A percentile compares a stretch with the other conserved stretches of the same genome.
Evolutionary conservation across 2,329 filamentous ascomycete genomes (phyloP).

Genomic region (Alternaria sp.): DNA sequence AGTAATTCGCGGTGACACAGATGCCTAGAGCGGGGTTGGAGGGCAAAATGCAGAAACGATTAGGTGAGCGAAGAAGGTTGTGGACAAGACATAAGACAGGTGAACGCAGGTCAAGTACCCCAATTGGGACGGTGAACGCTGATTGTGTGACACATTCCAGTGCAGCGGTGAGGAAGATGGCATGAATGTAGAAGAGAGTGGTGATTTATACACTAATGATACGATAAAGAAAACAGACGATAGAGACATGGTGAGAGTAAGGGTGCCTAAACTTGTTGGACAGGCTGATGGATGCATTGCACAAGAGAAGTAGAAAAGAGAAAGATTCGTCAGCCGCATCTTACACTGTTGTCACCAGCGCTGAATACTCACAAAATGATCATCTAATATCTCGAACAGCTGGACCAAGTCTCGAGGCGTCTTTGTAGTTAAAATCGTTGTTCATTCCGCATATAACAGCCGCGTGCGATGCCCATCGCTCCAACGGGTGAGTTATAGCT

Average conservation of each 20-base stretch:
- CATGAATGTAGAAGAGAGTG: background rate
- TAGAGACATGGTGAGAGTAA: background rate
- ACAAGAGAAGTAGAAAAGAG: background rate
- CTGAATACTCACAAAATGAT: fast-evolving
- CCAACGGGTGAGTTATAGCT: background rate
- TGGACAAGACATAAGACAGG: background rate
- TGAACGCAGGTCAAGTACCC: background rate
- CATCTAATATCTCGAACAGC: background rate
- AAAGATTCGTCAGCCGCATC: background rate
- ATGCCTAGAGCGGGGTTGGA: background rate
- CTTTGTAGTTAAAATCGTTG: background rate
- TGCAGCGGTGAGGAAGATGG: background rate
- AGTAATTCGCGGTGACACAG: background rate
- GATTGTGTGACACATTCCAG: background rate
- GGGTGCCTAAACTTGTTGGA: background rate
- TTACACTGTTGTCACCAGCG: no score
- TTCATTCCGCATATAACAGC: background rate
- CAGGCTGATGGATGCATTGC: background rate
- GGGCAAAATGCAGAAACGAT: background rate
- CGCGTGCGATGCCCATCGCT: background rate
- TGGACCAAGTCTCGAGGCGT: background rate
- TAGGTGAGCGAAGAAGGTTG: background rate
- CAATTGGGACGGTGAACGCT: background rate
- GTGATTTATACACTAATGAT: fast-evolving
- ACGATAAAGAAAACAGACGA: background rate